These are phyloP conservation scores for Articulospora tetracladia DNA, from an alignment of 495 filamentous ascomycete species.

Conservation along the genomic window DNA sequence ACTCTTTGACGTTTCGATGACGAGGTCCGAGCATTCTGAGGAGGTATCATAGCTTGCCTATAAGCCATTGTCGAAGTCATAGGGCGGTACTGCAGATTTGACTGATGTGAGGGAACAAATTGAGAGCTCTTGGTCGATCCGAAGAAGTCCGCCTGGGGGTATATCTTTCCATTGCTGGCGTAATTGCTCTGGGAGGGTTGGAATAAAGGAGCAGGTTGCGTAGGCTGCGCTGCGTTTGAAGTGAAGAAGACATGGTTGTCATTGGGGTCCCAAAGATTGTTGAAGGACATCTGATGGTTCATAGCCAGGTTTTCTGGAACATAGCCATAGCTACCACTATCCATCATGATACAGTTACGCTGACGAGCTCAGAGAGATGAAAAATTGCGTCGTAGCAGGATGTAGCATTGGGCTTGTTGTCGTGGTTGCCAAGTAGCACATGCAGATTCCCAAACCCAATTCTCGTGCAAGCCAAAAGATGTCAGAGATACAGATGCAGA, in stretches of 20 bases:
- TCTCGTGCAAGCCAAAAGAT: not conserved
- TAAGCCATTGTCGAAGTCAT: not conserved
- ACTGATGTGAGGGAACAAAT: not conserved
- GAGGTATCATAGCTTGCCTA: not conserved
- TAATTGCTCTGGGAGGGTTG: conserved; percentile 1
- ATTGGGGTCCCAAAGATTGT: not conserved
- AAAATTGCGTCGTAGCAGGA: not conserved
- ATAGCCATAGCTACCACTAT: not conserved
- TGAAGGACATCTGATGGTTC: not conserved
- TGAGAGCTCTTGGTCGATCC: not conserved
- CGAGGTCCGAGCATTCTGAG: not conserved
- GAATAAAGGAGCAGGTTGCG: conserved; percentile 6
- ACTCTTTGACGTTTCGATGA: not conserved
- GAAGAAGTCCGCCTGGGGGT: not conserved
- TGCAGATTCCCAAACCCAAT: not conserved
- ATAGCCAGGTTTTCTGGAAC: not conserved
- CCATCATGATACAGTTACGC: not conserved
- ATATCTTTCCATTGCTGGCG: not conserved
- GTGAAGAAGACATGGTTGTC: not conserved
- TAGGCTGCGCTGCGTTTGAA: not conserved
- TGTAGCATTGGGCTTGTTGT: not conserved
- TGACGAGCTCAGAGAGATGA: not conserved
- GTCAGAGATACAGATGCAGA: not conserved
- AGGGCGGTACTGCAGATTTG: not conserved
- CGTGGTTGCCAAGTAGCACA: not conserved